Evolutionary conservation across 73 alveolate species (phyloP).

Genomic region (Tetrahymena borealis): DNA sequence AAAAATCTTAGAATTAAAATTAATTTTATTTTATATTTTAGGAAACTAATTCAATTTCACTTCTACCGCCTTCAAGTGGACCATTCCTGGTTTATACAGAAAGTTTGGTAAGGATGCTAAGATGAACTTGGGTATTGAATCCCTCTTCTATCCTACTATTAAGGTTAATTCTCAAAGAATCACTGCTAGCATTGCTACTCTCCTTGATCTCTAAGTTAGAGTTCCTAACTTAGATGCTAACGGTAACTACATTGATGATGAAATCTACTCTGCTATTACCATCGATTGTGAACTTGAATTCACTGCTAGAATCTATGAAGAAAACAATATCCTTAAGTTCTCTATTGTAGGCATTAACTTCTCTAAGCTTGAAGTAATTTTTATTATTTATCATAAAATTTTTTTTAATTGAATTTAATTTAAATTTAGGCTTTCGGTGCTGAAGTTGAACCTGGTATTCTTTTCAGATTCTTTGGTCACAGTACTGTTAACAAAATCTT

Average conservation of each 20-base stretch:
- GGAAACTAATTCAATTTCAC: neutral
- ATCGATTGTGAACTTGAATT: neutral
- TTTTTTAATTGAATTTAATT: neutral
- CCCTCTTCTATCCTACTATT: neutral
- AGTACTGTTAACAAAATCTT: neutral
- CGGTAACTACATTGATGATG: neutral
- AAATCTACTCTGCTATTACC: neutral
- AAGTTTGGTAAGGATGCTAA: neutral
- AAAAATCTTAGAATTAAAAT: too few species aligned
- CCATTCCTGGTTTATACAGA: neutral
- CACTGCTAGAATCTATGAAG: neutral
- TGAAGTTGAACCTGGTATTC: constrained; percentile 1
- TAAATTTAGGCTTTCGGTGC: neutral
- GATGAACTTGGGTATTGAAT: neutral
- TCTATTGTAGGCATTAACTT: neutral
- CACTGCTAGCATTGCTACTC: neutral
- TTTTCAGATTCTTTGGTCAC: neutral
- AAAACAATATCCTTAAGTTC: neutral
- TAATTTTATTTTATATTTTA: too few species aligned
- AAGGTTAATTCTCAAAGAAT: neutral
- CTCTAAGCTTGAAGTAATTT: neutral
- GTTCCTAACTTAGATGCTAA: neutral
- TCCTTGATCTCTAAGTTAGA: neutral
- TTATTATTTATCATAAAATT: neutral
- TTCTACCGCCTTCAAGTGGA: neutral